Evolutionary conservation across 306 rosid genomes (phyloP).

Genomic region (Quillaja saponaria): DNA sequence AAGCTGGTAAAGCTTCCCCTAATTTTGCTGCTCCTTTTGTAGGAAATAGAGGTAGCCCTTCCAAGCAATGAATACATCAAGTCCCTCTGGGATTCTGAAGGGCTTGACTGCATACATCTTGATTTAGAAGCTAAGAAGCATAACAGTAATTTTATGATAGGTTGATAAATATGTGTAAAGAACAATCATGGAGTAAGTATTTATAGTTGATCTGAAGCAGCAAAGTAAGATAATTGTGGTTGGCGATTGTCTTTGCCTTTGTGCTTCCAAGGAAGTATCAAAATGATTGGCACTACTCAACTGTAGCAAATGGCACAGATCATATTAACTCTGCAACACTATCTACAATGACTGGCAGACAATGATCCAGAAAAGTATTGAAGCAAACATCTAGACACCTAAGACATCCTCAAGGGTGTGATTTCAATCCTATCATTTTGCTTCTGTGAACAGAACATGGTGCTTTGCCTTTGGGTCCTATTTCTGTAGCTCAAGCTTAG

Average conservation of each 20-base stretch:
- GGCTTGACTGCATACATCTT: too few species aligned
- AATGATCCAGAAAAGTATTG: not conserved
- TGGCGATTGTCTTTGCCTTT: not conserved
- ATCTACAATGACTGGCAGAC: not conserved
- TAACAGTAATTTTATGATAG: not conserved
- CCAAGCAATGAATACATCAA: too few species aligned
- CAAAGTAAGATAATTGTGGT: not conserved
- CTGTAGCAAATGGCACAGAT: too few species aligned
- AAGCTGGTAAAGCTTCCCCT: constrained; percentile 8
- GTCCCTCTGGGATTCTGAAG: too few species aligned
- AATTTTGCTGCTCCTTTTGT: constrained; percentile 1
- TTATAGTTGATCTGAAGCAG: not conserved
- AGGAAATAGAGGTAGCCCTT: too few species aligned
- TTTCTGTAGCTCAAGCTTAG: constrained; percentile 57
- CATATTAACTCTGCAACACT: too few species aligned
- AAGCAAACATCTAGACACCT: not conserved
- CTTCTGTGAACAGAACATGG: constrained; percentile 60
- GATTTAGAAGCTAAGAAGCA: too few species aligned
- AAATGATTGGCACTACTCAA: too few species aligned
- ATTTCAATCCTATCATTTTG: constrained; percentile 30
- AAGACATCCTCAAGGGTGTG: too few species aligned
- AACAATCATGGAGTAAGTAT: too few species aligned
- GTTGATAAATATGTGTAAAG: not conserved
- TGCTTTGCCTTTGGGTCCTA: constrained; percentile 58
- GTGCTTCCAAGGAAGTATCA: too few species aligned